phyloP scores from a whole-genome alignment of 345 rosid species.

The Linum trigynum region DNA sequence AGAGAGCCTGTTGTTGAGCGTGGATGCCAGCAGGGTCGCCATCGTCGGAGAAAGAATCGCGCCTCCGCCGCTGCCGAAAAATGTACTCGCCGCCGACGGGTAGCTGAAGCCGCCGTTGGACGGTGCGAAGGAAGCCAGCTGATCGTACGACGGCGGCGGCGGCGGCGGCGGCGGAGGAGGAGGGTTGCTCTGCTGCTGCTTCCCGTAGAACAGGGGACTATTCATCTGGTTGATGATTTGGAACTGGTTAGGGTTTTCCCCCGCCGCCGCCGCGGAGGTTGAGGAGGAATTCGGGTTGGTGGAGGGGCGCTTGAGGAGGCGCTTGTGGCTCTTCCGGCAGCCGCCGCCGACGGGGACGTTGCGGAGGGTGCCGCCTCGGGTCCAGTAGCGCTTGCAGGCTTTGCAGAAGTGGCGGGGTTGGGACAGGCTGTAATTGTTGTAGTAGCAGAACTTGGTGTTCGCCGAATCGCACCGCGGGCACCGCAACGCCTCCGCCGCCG shows the following conservation, averaged over 20 bases:
- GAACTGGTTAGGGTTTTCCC: neutral
- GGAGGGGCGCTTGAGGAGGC: neutral
- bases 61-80: neutral
- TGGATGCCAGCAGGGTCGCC: neutral
- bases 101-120: too few species aligned
- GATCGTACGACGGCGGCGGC: neutral
- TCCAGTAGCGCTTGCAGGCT: conserved; percentile 6
- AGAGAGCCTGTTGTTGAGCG: neutral
- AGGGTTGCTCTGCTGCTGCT: neutral
- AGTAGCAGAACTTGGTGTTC: conserved; percentile 7
- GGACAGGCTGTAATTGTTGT: conserved; percentile 8
- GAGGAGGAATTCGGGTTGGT: neutral
- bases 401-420: conserved; percentile 5
- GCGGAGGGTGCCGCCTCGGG: neutral
- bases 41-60: neutral
- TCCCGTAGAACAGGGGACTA: neutral
- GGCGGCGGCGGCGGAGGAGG: neutral
- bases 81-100: too few species aligned
- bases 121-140: neutral
- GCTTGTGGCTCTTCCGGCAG: conserved; percentile 2
- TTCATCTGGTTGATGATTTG: neutral
- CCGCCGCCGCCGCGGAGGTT: neutral
- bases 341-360: conserved; percentile 9
- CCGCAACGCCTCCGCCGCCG: conserved; percentile 24
- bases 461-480: conserved; percentile 2